Percentiles rank a stretch among this genome's conserved stretches.
phyloP scores from a whole-genome alignment of 805 yeast genomes.

The Yamadazyma ubonensis region DNA sequence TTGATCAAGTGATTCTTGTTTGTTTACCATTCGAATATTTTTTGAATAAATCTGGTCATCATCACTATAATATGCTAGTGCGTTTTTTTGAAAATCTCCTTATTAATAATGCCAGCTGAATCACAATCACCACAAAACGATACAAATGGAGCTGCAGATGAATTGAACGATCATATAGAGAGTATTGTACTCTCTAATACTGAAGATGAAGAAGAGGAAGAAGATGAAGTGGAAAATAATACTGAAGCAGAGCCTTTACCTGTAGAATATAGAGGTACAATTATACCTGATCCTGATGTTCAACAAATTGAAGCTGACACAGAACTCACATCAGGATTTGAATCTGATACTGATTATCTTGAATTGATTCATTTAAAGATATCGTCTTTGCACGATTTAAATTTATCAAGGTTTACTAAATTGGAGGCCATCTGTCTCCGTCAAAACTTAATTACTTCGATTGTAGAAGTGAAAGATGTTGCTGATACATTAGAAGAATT shows the following conservation, averaged over 20 bases:
- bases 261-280: slow-evolving; percentile 43
- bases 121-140: neutral
- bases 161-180: slow-evolving; percentile 12
- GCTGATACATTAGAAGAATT: slow-evolving; percentile 61
- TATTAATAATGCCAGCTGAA: neutral
- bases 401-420: slow-evolving; percentile 53
- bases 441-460: slow-evolving; percentile 77
- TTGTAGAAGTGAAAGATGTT: slow-evolving; percentile 54
- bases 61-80: neutral
- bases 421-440: slow-evolving; percentile 69
- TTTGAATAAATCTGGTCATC: neutral
- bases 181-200: slow-evolving; percentile 5
- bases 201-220: slow-evolving; percentile 21
- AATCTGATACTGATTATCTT: slow-evolving; percentile 56
- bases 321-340: slow-evolving; percentile 57
- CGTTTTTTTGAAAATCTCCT: neutral
- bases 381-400: slow-evolving; percentile 57
- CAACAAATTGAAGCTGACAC: slow-evolving; percentile 67
- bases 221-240: slow-evolving; percentile 26
- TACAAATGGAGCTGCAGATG: slow-evolving; percentile 5
- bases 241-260: slow-evolving; percentile 24
- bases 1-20: neutral
- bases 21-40: neutral
- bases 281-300: slow-evolving; percentile 43
- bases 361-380: slow-evolving; percentile 74